Evolutionary conservation across 768 basidiomycete species (phyloP).

Genomic region (Mrakia blollopis): DNA sequence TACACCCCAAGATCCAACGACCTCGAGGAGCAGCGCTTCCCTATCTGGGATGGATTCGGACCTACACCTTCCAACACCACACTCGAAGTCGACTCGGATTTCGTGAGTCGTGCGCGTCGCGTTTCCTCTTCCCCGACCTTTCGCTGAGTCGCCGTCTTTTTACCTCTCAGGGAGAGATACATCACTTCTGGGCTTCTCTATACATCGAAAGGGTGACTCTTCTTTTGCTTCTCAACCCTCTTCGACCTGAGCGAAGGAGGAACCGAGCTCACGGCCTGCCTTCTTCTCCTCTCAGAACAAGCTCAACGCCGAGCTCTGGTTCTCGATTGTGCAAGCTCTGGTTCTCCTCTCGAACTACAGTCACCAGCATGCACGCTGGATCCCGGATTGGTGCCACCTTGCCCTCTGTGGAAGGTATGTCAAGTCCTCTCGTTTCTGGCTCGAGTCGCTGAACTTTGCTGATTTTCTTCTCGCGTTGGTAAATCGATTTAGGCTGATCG

Average conservation of each 20-base stretch:
- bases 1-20: neutral
- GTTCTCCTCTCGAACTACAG: neutral
- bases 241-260: too few relatives aligned
- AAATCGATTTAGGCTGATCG: neutral
- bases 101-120: neutral
- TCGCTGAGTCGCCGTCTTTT: neutral
- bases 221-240: too few relatives aligned
- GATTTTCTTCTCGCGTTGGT: too few relatives aligned
- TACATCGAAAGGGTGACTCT: neutral
- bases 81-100: neutral
- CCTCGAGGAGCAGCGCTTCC: neutral
- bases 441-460: neutral
- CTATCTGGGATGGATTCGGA: neutral
- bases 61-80: neutral
- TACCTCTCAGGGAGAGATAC: constrained; percentile 5
- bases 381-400: neutral
- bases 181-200: neutral
- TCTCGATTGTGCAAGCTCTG: neutral
- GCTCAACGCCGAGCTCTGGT: neutral
- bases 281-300: neutral
- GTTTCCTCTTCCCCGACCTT: neutral
- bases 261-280: too few relatives aligned
- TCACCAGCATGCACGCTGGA: neutral
- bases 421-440: neutral
- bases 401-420: neutral